phyloP scores from a whole-genome alignment of 768 basidiomycete genomes.

The Mycena floridula region DNA sequence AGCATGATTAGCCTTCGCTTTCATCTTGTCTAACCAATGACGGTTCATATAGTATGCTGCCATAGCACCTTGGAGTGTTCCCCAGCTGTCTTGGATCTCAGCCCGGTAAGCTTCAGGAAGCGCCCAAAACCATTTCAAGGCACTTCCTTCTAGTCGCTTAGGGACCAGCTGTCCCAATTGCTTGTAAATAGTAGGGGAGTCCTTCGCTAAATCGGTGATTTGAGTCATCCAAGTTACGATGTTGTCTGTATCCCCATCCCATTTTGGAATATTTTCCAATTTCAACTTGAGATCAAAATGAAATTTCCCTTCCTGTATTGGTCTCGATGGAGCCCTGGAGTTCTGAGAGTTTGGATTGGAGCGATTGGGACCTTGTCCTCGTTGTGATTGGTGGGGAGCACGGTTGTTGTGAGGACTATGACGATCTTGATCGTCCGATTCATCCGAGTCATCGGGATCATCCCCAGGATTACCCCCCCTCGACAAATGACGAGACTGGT shows the following conservation, averaged over 20 bases:
- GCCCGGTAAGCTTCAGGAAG: slow-evolving; percentile 6
- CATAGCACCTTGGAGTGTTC: slow-evolving; percentile 17
- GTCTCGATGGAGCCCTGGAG: too few relatives aligned
- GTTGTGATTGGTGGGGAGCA: too few relatives aligned
- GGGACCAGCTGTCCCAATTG: slow-evolving; percentile 26
- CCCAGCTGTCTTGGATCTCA: slow-evolving; percentile 21
- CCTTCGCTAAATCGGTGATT: slow-evolving; percentile 17
- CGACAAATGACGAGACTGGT: too few relatives aligned
- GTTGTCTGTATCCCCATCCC: slow-evolving; percentile 24
- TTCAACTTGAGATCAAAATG: slow-evolving; percentile 28
- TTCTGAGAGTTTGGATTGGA: too few relatives aligned
- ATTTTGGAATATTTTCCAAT: slow-evolving; percentile 20
- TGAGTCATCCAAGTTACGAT: slow-evolving; percentile 22
- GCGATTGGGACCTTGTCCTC: too few relatives aligned
- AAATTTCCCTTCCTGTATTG: too few relatives aligned
- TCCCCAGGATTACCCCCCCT: too few relatives aligned
- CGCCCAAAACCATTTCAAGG: slow-evolving; percentile 26
- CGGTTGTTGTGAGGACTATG: too few relatives aligned
- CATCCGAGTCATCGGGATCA: too few relatives aligned
- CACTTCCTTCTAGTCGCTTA: slow-evolving; percentile 15
- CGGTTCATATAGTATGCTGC: slow-evolving; percentile 26
- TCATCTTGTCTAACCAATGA: slow-evolving; percentile 7
- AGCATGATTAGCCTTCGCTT: slow-evolving; percentile 17
- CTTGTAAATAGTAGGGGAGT: slow-evolving; percentile 12
- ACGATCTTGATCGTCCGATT: too few relatives aligned